phyloP scores from a whole-genome alignment of 2,329 filamentous ascomycete species.

The Anisogramma anomala region DNA sequence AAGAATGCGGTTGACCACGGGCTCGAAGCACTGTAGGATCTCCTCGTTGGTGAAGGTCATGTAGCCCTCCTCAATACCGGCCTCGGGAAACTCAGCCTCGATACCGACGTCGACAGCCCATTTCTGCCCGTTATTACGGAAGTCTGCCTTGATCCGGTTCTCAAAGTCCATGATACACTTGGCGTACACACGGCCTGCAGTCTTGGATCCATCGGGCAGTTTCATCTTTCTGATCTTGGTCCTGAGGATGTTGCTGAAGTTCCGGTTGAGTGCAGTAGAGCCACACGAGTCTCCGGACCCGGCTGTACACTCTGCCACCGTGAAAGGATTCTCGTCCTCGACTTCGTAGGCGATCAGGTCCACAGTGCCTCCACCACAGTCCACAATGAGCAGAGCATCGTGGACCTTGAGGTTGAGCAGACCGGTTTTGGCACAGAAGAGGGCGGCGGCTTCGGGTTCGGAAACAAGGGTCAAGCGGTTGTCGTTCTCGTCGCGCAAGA shows the following conservation, averaged over 20 bases:
- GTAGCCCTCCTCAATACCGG: constrained; percentile 95
- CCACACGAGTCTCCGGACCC: constrained; percentile 96
- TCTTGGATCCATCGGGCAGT: constrained; percentile 89
- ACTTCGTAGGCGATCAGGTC: constrained; percentile 99
- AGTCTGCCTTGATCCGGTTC: constrained; percentile 98
- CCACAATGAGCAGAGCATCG: constrained; percentile 94
- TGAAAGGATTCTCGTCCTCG: constrained; percentile 94
- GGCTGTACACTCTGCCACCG: constrained; percentile 91
- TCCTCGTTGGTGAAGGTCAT: constrained; percentile 99
- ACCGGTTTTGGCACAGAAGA: constrained; percentile 96
- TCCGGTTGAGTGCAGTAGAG: constrained; percentile 94
- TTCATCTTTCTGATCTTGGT: constrained; percentile 99
- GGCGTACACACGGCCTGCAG: constrained; percentile 93
- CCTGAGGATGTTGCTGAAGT: constrained; percentile 94
- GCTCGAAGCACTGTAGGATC: constrained; percentile 97
- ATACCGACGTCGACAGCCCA: constrained; percentile 99
- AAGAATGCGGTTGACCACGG: constrained; percentile 91
- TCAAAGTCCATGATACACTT: constrained; percentile 99
- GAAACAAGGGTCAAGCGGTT: constrained; percentile 90
- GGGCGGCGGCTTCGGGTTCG: constrained; percentile 90
- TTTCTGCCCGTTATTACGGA: constrained; percentile 97
- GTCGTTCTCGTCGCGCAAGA: constrained; percentile 93
- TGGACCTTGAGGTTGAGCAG: constrained; percentile 95
- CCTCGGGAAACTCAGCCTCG: constrained; percentile 94
- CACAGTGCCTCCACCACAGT: constrained; percentile 95